Evolutionary conservation across 2,329 filamentous ascomycete genomes (phyloP), one percentile per base, ranked within the genome.

Genomic region (Neoascochyta sp.): DNA sequence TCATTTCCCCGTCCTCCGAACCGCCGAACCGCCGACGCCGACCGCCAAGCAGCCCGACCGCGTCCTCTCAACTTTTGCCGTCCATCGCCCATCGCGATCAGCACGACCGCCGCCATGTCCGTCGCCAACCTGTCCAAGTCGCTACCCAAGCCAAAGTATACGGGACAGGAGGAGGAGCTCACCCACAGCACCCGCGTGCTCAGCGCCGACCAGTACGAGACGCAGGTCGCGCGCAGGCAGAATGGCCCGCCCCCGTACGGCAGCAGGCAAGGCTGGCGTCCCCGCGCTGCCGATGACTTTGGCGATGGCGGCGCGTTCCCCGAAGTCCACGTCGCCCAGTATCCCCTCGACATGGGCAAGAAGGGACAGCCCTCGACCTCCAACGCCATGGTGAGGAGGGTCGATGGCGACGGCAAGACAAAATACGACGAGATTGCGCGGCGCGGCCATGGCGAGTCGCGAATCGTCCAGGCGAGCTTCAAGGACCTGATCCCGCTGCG

Each of bases 301-400:
- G 89, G 86, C 52, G 89, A 96, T 71, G 92, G 92, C 43, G 92
- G 92, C 52, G 88, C 90, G 29, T 98, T 95, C 58, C 92, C 92
- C 20, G 90, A 96, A 66, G 81, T 95, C 16, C 81, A 86, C 9
- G 80, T 96, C 29, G 92, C 90, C 23, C 92, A 98, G 59, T 98
- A 96, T 59, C 92, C 92, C 8, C 76, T 95, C 28, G 86, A 94
- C 37, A 95, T 96, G 87, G 90, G 90, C 36, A 80, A 82, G 52
- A 93, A 94, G 65, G 69, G 69, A 36, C 47, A 51, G 16, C 41
- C 54, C 9, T 52, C 46, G 26, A 74, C 75, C 19, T 92, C 81
- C 46, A 96, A 95, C 66, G 89, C 92, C 32, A 75, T 98, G 26
- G 83, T 88, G n/a, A 75, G 96, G 17, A 86, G 94, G 60, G 88